Evolutionary conservation across 2,329 filamentous ascomycete species (phyloP), one percentile per base, ranked within the genome.

Genomic region (Paraconiothyrium sp.): DNA sequence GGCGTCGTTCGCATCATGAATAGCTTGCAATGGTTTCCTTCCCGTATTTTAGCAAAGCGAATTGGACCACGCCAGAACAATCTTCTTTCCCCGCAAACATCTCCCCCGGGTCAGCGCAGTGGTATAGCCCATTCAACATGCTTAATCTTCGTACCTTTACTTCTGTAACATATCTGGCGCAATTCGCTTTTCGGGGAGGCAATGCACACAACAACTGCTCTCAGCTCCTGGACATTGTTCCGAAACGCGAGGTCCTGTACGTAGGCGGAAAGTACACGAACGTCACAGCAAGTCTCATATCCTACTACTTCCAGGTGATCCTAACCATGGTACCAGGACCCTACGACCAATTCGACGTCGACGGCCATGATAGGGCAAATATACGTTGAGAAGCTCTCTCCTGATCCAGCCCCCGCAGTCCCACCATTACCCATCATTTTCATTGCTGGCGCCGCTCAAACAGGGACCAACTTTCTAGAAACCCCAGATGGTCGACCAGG

Each of bases 401-500:
- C 39, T 14, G 3, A 44, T 22, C 51, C 51, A 27, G 67, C 59
- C 6, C 67, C 66, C 13, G 9, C 43, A 9, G 30, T 46, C 11
- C 24, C 55, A n/a, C 64, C 61, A 4, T 54, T 64, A 44, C 69
- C 74, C 9, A 67, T 78, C 13, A 62, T 76, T n/a, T 72, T 76
- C 51, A 69, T 76, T n/a, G 61, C 67, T 13, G 73, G 72, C 9
- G 62, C 62, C 9, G 73, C 59, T 3, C 74, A 76, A 48, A 75
- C 72, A 5, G 73, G 68, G 10, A 72, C 72, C 4, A 77, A 73
- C 37, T 78, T 70, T n/a, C 67, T 78, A 14, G 80, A 80, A 41
- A 86, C 83, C 20, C 83, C 84, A 6, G 83, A 85, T 58, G 81
- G 81, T 48, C 72, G 78, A 14, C 76, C 76, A 9, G 83, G 83